Conservation (phyloP, 768 basidiomycete genomes). For the Russula foetens region DNA sequence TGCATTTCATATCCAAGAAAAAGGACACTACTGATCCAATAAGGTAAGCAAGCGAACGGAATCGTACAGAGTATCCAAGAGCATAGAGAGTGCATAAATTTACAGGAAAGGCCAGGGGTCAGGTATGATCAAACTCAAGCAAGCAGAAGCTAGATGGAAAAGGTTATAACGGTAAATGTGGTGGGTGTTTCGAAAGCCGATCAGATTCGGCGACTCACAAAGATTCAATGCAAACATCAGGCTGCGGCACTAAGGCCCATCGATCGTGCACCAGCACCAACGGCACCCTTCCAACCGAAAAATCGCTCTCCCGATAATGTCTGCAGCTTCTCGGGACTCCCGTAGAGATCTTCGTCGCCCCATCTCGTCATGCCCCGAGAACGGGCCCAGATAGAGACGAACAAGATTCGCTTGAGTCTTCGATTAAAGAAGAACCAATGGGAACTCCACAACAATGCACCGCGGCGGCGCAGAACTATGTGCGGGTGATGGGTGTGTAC, state of each 20-base stretch:
- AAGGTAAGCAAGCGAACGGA: neutral
- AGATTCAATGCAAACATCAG: neutral
- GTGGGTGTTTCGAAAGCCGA: neutral
- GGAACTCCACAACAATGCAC: constrained; percentile 88
- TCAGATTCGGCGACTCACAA: constrained; percentile 1
- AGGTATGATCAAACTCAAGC: constrained; percentile 5
- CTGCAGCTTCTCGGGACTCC: constrained; percentile 22
- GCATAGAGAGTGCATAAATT: constrained; percentile 8
- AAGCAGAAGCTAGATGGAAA: neutral
- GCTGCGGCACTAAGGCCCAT: constrained; percentile 46
- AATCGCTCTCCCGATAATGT: constrained; percentile 51
- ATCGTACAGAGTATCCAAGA: neutral
- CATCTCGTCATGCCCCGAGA: constrained; percentile 50
- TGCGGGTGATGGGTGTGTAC: constrained; percentile 32
- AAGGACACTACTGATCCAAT: neutral
- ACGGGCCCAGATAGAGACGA: constrained; percentile 87
- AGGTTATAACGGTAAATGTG: neutral
- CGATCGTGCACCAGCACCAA: constrained; percentile 76
- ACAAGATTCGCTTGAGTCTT: constrained; percentile 86
- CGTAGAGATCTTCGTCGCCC: constrained; percentile 30
- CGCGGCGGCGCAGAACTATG: constrained; percentile 47
- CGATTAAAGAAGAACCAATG: constrained; percentile 97
- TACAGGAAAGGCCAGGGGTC: neutral
- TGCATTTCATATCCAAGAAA: neutral
- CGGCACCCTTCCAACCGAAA: constrained; percentile 69